Evolutionary conservation across 2,329 filamentous ascomycete species (phyloP).

Genomic region (Colletotrichum sp.): DNA sequence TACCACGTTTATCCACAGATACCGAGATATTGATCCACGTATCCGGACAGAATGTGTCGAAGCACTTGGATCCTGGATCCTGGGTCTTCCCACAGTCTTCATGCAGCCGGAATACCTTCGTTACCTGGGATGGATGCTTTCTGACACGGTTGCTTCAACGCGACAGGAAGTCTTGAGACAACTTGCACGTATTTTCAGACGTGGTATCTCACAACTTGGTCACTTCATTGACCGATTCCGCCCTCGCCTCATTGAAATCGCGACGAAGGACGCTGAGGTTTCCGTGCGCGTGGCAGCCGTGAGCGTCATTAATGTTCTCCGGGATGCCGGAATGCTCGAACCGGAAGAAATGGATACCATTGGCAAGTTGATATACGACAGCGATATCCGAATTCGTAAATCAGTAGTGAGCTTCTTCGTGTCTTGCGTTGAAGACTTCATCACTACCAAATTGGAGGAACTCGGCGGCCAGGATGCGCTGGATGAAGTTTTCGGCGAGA

Average conservation of each 20-base stretch:
- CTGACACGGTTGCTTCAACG: constrained; percentile 76
- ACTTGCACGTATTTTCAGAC: constrained; percentile 78
- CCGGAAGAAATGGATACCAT: constrained; percentile 90
- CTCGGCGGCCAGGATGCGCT: constrained; percentile 81
- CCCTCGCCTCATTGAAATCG: constrained; percentile 88
- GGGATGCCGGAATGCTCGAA: constrained; percentile 85
- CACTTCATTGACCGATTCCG: constrained; percentile 95
- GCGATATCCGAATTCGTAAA: constrained; percentile 83
- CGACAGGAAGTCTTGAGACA: constrained; percentile 88
- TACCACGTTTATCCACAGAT: constrained; percentile 92
- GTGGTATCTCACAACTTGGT: constrained; percentile 81
- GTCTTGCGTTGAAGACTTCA: constrained; percentile 82
- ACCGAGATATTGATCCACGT: constrained; percentile 89
- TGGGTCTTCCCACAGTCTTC: constrained; percentile 82
- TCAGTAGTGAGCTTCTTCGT: constrained; percentile 91
- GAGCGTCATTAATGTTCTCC: constrained; percentile 80
- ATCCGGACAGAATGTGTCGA: constrained; percentile 90
- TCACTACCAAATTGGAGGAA: constrained; percentile 80
- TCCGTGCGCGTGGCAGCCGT: constrained; percentile 82
- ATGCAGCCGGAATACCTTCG: constrained; percentile 90
- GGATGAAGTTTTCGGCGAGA: constrained; percentile 74
- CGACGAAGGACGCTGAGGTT: constrained; percentile 82
- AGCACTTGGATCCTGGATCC: constrained; percentile 88
- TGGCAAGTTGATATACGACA: constrained; percentile 87
- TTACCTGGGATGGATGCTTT: constrained; percentile 95